A percentile compares a stretch with the other conserved stretches of the same genome.
These are phyloP conservation scores for Ganoderma boninense DNA, from an alignment of 1,284 basidiomycete species.

Conservation along the genomic window DNA sequence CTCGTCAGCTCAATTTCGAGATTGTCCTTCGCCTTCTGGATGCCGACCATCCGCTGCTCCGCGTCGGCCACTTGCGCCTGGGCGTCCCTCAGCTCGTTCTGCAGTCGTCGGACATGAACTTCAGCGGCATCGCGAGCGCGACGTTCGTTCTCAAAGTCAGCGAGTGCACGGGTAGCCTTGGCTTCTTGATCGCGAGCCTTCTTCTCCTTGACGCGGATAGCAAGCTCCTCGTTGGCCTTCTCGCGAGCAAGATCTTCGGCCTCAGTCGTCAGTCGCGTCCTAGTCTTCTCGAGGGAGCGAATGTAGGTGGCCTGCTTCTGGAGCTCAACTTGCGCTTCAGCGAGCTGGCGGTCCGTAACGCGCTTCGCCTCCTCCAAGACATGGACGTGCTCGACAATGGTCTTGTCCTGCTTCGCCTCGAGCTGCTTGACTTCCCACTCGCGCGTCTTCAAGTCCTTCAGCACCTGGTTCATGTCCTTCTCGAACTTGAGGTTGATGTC, in stretches of 20 bases:
- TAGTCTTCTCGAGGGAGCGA: slow-evolving; percentile 85
- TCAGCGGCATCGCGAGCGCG: slow-evolving; percentile 72
- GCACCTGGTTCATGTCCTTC: slow-evolving; percentile 81
- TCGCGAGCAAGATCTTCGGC: slow-evolving; percentile 86
- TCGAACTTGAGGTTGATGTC: slow-evolving; percentile 81
- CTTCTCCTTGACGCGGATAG: slow-evolving; percentile 74
- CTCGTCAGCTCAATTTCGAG: slow-evolving; percentile 75
- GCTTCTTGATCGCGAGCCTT: slow-evolving; percentile 67
- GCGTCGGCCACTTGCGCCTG: slow-evolving; percentile 63
- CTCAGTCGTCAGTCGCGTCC: slow-evolving; percentile 80
- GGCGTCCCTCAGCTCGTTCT: slow-evolving; percentile 64
- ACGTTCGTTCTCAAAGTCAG: slow-evolving; percentile 72
- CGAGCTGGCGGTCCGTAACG: slow-evolving; percentile 92
- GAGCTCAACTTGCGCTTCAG: slow-evolving; percentile 81
- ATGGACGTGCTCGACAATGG: slow-evolving; percentile 98
- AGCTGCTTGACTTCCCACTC: slow-evolving; percentile 90
- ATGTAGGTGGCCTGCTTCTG: slow-evolving; percentile 81
- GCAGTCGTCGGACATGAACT: slow-evolving; percentile 62
- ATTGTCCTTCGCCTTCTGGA: slow-evolving; percentile 71
- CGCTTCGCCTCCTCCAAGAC: slow-evolving; percentile 97
- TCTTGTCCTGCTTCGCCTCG: slow-evolving; percentile 93
- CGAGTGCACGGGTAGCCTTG: slow-evolving; percentile 59
- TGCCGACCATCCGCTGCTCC: slow-evolving; percentile 56
- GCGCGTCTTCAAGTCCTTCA: slow-evolving; percentile 81
- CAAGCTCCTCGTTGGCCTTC: slow-evolving; percentile 77